These are phyloP conservation scores for Rhododendron simsii DNA, from an alignment of 148 eudicot genomes.

Conservation along the genomic window DNA sequence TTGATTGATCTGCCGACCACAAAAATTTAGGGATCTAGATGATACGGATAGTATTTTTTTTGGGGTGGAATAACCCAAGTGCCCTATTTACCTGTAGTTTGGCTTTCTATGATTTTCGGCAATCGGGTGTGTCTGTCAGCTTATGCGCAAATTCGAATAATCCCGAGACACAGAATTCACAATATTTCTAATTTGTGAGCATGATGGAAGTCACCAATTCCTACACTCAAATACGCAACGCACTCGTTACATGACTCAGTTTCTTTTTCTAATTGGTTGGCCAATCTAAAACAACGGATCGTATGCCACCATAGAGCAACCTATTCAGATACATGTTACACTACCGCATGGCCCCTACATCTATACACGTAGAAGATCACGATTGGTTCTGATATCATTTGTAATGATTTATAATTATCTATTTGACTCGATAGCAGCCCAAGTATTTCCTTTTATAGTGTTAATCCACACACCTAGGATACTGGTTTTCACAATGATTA, in stretches of 20 bases:
- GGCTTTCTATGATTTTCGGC: neutral
- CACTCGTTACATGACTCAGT: neutral
- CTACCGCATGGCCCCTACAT: neutral
- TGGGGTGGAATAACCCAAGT: neutral
- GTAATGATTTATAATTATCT: neutral
- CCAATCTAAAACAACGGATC: neutral
- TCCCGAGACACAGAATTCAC: neutral
- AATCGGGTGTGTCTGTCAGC: neutral
- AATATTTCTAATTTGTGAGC: too few species aligned
- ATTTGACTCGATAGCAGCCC: too few species aligned
- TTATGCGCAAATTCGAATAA: neutral
- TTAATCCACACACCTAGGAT: neutral
- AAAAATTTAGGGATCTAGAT: conserved; percentile 7
- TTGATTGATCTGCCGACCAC: conserved; percentile 5
- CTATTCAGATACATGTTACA: neutral
- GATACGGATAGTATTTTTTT: neutral
- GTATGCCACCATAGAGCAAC: neutral
- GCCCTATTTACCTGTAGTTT: neutral
- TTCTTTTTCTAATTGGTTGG: neutral
- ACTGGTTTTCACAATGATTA: neutral
- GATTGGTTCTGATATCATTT: neutral
- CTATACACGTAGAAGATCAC: neutral
- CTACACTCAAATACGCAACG: too few species aligned
- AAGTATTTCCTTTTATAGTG: too few species aligned
- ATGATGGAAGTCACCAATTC: too few species aligned